Evolutionary conservation across 768 basidiomycete species (phyloP).

Genomic region (Termitomyces sp.): DNA sequence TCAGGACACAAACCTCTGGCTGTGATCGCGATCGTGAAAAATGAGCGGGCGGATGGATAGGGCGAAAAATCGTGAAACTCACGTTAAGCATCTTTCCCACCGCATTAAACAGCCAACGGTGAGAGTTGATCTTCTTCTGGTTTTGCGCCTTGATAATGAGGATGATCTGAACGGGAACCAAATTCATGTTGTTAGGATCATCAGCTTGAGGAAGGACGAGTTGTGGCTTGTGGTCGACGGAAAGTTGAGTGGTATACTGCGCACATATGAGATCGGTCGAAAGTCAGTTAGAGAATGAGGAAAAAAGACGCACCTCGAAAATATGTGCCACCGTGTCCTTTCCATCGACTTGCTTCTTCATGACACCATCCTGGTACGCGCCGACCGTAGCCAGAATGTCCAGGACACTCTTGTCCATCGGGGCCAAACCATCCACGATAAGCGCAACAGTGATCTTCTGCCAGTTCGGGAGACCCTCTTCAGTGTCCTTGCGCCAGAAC

Average conservation of each 20-base stretch:
- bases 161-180: constrained; percentile 91
- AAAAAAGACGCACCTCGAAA: constrained; percentile 67
- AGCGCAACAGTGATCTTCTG: constrained; percentile 87
- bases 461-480: constrained; percentile 84
- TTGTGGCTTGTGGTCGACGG: constrained; percentile 86
- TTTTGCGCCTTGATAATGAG: constrained; percentile 93
- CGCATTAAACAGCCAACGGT: constrained; percentile 95
- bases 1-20: constrained; percentile 89
- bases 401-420: constrained; percentile 93
- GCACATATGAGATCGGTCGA: neutral
- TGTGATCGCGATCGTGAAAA: constrained; percentile 20
- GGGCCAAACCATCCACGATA: constrained; percentile 86
- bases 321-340: constrained; percentile 92
- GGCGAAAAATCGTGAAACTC: neutral
- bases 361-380: constrained; percentile 90
- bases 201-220: constrained; percentile 86
- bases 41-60: neutral
- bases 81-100: constrained; percentile 75
- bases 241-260: constrained; percentile 95
- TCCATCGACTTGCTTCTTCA: constrained; percentile 88
- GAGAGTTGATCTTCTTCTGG: constrained; percentile 94
- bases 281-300: neutral
- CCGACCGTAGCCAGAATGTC: constrained; percentile 87
- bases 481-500: constrained; percentile 80
- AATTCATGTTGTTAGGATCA: constrained; percentile 88